Evolutionary conservation across 495 filamentous ascomycete species (phyloP).

Genomic region (Podospora australis): DNA sequence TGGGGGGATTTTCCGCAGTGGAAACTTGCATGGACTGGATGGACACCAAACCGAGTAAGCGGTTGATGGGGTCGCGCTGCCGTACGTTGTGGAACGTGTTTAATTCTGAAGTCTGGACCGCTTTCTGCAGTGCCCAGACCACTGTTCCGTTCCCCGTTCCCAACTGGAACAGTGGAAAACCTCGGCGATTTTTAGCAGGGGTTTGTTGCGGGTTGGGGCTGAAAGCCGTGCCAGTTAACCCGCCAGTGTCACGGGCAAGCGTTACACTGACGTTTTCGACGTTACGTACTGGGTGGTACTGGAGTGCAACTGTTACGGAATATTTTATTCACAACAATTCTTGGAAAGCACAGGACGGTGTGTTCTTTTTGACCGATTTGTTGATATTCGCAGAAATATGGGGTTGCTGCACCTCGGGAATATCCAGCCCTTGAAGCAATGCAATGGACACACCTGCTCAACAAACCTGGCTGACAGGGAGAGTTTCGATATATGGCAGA

Average conservation of each 20-base stretch:
- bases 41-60: constrained; percentile 8
- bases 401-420: no score
- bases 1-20: constrained; percentile 3
- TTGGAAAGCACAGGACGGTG: no score
- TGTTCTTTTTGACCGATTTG: no score
- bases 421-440: no score
- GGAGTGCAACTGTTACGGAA: no score
- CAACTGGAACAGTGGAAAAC: neutral
- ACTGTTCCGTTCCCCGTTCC: neutral
- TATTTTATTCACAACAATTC: no score
- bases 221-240: constrained; percentile 1
- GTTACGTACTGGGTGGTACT: neutral
- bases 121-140: neutral
- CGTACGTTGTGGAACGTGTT: constrained; percentile 26
- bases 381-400: no score
- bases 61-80: constrained; percentile 9
- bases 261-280: neutral
- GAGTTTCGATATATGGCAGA: no score
- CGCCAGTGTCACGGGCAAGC: neutral
- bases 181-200: constrained; percentile 4
- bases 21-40: constrained; percentile 2
- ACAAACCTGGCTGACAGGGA: no score
- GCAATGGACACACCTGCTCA: no score
- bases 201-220: constrained; percentile 13
- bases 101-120: constrained; percentile 8